Evolutionary conservation across 768 basidiomycete genomes (phyloP).

Genomic region (Suillus americanus): DNA sequence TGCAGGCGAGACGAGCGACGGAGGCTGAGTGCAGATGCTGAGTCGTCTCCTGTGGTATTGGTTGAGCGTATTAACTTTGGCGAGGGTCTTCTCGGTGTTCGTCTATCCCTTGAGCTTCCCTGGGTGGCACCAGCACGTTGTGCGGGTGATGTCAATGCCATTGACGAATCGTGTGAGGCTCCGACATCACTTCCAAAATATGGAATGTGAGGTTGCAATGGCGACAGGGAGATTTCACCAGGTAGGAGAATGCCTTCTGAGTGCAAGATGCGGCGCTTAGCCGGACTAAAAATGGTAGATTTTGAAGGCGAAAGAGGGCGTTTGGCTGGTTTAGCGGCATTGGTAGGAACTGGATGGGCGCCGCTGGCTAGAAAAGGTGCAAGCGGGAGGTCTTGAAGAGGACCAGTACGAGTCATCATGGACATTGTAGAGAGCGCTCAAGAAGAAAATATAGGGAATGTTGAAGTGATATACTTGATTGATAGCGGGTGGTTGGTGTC

Average conservation of each 20-base stretch:
- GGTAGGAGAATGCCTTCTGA: constrained; percentile 49
- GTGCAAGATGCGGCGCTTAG: constrained; percentile 66
- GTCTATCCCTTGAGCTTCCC: constrained; percentile 15
- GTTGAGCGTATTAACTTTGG: constrained; percentile 24
- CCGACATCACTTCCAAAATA: constrained; percentile 35
- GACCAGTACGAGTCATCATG: constrained; percentile 39
- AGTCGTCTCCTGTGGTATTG: constrained; percentile 7
- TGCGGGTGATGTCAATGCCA: constrained; percentile 5
- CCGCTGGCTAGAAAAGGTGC: constrained; percentile 48
- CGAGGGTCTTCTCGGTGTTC: constrained; percentile 14
- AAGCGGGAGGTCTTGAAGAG: constrained; percentile 61
- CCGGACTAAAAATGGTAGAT: constrained; percentile 52
- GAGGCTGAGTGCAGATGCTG: constrained; percentile 3
- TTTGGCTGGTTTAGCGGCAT: constrained; percentile 44
- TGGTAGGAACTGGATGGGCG: constrained; percentile 26
- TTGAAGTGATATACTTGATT: constrained; percentile 6
- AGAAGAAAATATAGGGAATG: constrained; percentile 6
- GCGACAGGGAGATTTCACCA: not conserved
- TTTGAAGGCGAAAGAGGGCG: constrained; percentile 61
- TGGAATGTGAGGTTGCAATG: not conserved
- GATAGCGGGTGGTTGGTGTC: constrained; percentile 8
- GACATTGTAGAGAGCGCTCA: constrained; percentile 9
- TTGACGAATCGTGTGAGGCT: constrained; percentile 33
- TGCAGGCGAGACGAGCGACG: constrained; percentile 14
- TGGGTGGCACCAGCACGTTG: constrained; percentile 14